These are phyloP conservation scores for Serendipita sp. DNA, from an alignment of 768 basidiomycete species.

Conservation along the genomic window DNA sequence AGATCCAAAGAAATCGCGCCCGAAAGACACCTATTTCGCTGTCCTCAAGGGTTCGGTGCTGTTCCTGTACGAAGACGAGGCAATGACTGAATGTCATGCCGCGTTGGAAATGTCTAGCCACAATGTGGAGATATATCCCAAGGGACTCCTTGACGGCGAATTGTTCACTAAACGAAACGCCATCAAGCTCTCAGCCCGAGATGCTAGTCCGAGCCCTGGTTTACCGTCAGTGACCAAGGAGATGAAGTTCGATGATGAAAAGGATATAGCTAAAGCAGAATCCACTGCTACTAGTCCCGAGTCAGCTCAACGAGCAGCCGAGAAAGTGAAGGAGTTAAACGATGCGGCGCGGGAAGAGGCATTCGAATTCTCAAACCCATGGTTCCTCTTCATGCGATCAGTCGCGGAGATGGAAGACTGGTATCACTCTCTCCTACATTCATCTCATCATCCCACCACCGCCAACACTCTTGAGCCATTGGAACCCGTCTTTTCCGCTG, in stretches of 20 bases:
- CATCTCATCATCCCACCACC: slow-evolving; percentile 45
- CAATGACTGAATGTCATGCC: slow-evolving; percentile 75
- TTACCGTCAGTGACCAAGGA: slow-evolving; percentile 38
- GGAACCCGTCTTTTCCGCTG: slow-evolving; percentile 45
- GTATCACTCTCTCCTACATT: slow-evolving; percentile 70
- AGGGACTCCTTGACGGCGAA: slow-evolving; percentile 65
- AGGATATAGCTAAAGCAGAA: slow-evolving; percentile 14
- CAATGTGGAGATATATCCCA: slow-evolving; percentile 58
- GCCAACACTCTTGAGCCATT: slow-evolving; percentile 45
- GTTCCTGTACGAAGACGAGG: slow-evolving; percentile 88
- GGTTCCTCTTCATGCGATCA: slow-evolving; percentile 86
- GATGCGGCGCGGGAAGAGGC: slow-evolving; percentile 34
- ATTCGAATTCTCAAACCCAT: slow-evolving; percentile 41
- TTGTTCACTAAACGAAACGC: slow-evolving; percentile 82
- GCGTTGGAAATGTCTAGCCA: slow-evolving; percentile 75
- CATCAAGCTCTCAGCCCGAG: slow-evolving; percentile 30
- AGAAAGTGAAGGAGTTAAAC: slow-evolving; percentile 17
- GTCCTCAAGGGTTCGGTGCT: slow-evolving; percentile 82
- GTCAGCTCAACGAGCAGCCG: slow-evolving; percentile 21
- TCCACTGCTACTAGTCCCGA: slow-evolving; percentile 22
- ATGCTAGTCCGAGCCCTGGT: slow-evolving; percentile 18
- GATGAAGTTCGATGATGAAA: slow-evolving; percentile 25
- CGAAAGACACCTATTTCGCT: slow-evolving; percentile 86
- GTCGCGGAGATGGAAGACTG: slow-evolving; percentile 96
- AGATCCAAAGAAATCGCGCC: slow-evolving; percentile 65